Evolutionary conservation across 305 asterid genomes (phyloP).

Genomic region (Fraxinus baroniana): DNA sequence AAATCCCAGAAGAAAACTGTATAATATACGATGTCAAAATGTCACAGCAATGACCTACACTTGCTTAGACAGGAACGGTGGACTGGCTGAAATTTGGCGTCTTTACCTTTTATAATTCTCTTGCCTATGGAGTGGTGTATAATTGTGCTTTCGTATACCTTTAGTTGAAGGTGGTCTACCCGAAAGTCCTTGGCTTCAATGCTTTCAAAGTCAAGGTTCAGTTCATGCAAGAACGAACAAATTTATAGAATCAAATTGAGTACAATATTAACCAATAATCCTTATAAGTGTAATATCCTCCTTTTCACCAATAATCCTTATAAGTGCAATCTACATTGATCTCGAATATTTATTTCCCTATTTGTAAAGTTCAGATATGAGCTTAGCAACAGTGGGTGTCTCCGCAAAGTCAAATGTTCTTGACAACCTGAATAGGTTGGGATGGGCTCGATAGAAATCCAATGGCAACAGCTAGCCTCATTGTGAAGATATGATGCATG

Average conservation of each 20-base stretch:
- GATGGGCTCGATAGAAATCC: slow-evolving; percentile 47
- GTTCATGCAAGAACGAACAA: neutral
- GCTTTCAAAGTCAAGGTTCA: neutral
- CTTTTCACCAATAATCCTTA: slow-evolving; percentile 51
- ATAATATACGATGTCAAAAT: neutral
- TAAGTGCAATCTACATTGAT: slow-evolving; percentile 57
- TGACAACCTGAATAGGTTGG: slow-evolving; percentile 59
- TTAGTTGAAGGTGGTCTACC: neutral
- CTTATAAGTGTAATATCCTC: slow-evolving; percentile 48
- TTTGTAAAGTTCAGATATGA: slow-evolving; percentile 43
- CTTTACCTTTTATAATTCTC: neutral
- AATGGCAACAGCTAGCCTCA: slow-evolving; percentile 51
- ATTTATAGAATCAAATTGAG: neutral
- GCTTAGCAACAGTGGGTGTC: slow-evolving; percentile 56
- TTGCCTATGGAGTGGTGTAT: neutral
- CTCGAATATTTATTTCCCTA: slow-evolving; percentile 53
- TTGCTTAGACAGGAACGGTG: neutral
- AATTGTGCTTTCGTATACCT: neutral
- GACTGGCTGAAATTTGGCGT: neutral
- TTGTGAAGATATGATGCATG: slow-evolving; percentile 63
- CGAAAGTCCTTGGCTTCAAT: neutral
- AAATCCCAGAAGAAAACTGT: neutral
- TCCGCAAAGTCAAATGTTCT: slow-evolving; percentile 58
- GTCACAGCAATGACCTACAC: neutral
- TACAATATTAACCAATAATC: slow-evolving; percentile 46